Evolutionary conservation across 169 alveolate genomes (phyloP), one percentile per base, ranked within the genome.

Genomic region (Neospora caninum): DNA sequence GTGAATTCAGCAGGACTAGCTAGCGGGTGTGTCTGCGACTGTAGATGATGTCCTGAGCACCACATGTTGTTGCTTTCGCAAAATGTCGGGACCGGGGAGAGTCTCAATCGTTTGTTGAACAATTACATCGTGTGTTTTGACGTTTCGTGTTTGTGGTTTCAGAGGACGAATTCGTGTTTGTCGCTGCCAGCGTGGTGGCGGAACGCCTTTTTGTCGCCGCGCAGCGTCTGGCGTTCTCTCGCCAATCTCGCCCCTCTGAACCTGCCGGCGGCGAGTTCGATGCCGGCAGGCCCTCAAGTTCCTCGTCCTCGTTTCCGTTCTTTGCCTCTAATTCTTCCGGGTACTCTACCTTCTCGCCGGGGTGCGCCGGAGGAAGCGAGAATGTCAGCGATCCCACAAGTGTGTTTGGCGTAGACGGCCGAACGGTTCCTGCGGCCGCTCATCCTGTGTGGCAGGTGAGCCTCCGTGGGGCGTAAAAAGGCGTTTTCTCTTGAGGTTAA

Each of bases 141-240:
- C 45, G 29, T 78, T n/a, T 78, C 45, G 86, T 78, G 41, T 16
- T 78, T 13, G n/a, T n/a, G n/a, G 4, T 41, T 43, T 1, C 89
- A 82, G 89, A 41, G 67, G 89, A 82, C 10, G 89, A 82, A 82
- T 82, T 82, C 39, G 89, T 9, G 9, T 82, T 82, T 43, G n/a
- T 82, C 69, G 67, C 89, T 18, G 89, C 89, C 25, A 42, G 43
- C 54, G 67, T 82, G 2, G 89, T 82, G 67, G 89, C 69, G 34
- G 89, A 82, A 36, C 89, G 89, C 58, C 89, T 82, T 4, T 42
- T 82, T 38, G 67, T 82, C 41, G 89, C 89, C 1, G 89, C 89
- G 64, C 38, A 27, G 22, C 64, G 64, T 31, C 67, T 42, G 42
- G 89, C 53, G 31, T 29, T 13, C 54, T 64, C 38, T 13, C 89